Base-by-base conservation (phyloP, 2,329 filamentous ascomycete genomes). In the Cytospora mali region DNA sequence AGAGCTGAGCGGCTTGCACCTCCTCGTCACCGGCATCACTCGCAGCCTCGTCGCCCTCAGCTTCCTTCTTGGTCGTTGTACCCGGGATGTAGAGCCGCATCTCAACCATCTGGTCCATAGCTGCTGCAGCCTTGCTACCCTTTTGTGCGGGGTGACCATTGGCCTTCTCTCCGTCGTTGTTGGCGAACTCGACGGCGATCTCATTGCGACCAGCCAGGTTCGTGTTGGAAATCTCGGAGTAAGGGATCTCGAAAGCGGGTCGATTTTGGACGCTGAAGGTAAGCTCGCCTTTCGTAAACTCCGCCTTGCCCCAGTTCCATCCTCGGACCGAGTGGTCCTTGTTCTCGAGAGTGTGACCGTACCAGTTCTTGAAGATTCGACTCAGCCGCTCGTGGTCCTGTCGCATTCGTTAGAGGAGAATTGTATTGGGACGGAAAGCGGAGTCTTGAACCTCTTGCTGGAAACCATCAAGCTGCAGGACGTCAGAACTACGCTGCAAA, bases 231-330 rank as follows among this genome's bases (percentile, higher is more conserved):
- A 99, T 96, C 76, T 99, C 95, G 53, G 93, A 91, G 79, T 98
- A 99, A 14, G 96, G 93, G 6, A 99, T 88, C 77, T 98, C 95
- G 75, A 99, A 99, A 6, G 94, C 92, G 3, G 95, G 95, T 70
- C 93, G 88, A 77, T 97, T 99, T 74, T 96, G 93, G 42, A 99
- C 95, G 75, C 93, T 98, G 82, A 99, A 99, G 31, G 91, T 86
- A 61, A 99, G 86, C 79, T 99, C 95, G 60, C 93, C 90, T 78
- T 98, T 97, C 66, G 90, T 89, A 74, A 99, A 97, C 72, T 99
- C 95, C 67, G 92, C 92, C 79, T 98, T 99, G 71, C 95, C 95
- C 96, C 95, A 99, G 76, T 99, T 99, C 95, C 95, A 99, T 62
- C 95, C 95, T 69, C 95, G 88, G 64, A 99, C 81, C 27, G 95